These are phyloP conservation scores for Xylaria sp. DNA, from an alignment of 2,329 filamentous ascomycete genomes.

Conservation along the genomic window DNA sequence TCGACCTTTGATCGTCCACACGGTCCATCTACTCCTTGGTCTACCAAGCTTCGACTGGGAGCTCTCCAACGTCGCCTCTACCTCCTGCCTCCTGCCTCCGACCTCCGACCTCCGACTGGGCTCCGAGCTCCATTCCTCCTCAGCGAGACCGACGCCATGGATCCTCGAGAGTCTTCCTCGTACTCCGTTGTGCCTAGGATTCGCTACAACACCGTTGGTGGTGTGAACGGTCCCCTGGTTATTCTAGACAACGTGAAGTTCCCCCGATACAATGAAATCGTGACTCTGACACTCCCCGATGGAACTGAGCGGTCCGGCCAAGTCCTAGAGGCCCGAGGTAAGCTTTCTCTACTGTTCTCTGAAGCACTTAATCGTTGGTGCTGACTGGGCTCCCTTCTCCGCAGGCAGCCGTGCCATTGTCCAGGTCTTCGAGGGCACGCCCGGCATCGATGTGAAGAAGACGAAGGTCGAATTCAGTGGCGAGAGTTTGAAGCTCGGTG, in stretches of 20 bases:
- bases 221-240: constrained; percentile 96
- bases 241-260: constrained; percentile 99
- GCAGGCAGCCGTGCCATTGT: constrained; percentile 91
- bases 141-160: constrained; percentile 42
- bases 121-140: constrained; percentile 1
- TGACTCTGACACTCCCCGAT: constrained; percentile 93
- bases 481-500: constrained; percentile 95
- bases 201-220: constrained; percentile 97
- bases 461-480: constrained; percentile 98
- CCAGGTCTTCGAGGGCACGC: constrained; percentile 97
- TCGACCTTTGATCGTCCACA: constrained; percentile 9
- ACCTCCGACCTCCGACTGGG: constrained; percentile 1
- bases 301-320: constrained; percentile 92
- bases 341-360: constrained; percentile 27
- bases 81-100: constrained; percentile 3
- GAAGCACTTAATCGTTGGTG: constrained; percentile 1
- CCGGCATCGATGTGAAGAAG: constrained; percentile 99
- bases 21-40: constrained; percentile 15
- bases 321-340: constrained; percentile 96
- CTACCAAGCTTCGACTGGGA: constrained; percentile 11
- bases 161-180: constrained; percentile 64
- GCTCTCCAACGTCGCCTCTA: constrained; percentile 13
- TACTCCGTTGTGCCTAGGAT: constrained; percentile 68
- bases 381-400: constrained; percentile 33
- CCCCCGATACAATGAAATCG: constrained; percentile 96